Conservation (phyloP, 352 stramenopile species). For the Pythium utonaiense region DNA sequence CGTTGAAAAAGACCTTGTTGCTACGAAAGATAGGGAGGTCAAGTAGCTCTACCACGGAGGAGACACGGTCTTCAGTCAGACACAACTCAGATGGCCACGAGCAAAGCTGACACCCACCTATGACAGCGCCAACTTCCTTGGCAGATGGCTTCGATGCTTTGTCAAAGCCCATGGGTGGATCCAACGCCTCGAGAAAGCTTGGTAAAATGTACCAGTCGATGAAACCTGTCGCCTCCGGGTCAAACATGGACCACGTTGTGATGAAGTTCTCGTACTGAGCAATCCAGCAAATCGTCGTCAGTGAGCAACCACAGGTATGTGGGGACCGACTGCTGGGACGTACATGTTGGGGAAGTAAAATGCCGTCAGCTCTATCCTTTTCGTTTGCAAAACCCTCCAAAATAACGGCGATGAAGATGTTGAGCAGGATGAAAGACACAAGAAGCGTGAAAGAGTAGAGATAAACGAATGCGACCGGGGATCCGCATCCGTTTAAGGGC, state of each 20-base stretch:
- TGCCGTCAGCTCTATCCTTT: constrained; percentile 20
- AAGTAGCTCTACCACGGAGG: constrained; percentile 48
- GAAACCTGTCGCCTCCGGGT: constrained; percentile 82
- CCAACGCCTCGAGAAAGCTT: constrained; percentile 56
- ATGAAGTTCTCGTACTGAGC: constrained; percentile 76
- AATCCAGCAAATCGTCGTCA: constrained; percentile 1
- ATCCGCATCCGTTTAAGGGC: constrained; percentile 64
- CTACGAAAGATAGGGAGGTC: constrained; percentile 49
- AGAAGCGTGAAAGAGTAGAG: constrained; percentile 88
- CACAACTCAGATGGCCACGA: too few relatives aligned
- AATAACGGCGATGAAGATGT: constrained; percentile 91
- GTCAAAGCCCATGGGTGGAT: constrained; percentile 68
- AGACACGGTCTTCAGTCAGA: too few relatives aligned
- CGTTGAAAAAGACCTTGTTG: constrained; percentile 72
- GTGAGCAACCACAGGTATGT: neutral
- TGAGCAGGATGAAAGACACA: constrained; percentile 87
- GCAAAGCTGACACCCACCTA: constrained; percentile 47
- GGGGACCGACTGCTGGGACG: neutral
- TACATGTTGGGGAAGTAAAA: constrained; percentile 52
- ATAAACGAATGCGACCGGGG: constrained; percentile 58
- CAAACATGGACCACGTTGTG: constrained; percentile 66
- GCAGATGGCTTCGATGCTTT: constrained; percentile 28
- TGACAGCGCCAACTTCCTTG: constrained; percentile 42
- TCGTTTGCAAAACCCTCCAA: constrained; percentile 84
- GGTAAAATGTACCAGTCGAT: constrained; percentile 67